Base-by-base conservation (phyloP, 352 stramenopile genomes). In the Phytophthora ohioensis region DNA sequence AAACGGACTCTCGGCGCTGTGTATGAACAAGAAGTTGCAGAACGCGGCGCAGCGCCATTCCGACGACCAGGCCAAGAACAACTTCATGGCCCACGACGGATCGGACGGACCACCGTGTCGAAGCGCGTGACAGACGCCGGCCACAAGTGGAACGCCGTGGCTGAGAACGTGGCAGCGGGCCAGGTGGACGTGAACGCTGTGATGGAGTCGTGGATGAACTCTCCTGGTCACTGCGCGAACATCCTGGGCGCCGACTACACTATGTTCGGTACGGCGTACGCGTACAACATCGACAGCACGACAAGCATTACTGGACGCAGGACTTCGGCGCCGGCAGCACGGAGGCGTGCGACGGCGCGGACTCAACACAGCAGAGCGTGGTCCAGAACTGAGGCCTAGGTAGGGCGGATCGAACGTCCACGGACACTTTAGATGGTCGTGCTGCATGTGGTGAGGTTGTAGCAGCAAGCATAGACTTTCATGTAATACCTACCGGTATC, bases 281-380 rank as follows among this genome's bases (percentile, higher is more conserved):
- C 67, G 3, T 71, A 64, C 60, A 78, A 71, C 46, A 10, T 9
- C 3, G 13, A 61, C 6, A 69, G 31, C 35, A 69, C 41, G 27
- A 78, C 65, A 51, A 65, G 10, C 58, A 81, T 66, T 88, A 78
- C 68, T 88, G 80, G 78, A 88, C 76, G 38, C 71, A 88, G 61
- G 64, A 84, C 64, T 91, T 87, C 60, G 77, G 58, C 27, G 55
- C 39, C 0, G 57, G 78, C 39, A 39, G 9, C 36, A 64, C 21
- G 4, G 74, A 88, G 45, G 36, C 5, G 9, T 81, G 71, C 51
- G 76, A 84, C n/a, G 21, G 41, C n/a, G 21, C 43, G 3, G 45
- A 55, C n/a, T 56, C 45, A 34, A 39, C 45, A 2, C 13, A 56
- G 7, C 43, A 52, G 30, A 53, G 48, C 36, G 21, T 12, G 2